Evolutionary conservation across 768 basidiomycete species (phyloP).

Genomic region (Daedaleopsis sinensis): DNA sequence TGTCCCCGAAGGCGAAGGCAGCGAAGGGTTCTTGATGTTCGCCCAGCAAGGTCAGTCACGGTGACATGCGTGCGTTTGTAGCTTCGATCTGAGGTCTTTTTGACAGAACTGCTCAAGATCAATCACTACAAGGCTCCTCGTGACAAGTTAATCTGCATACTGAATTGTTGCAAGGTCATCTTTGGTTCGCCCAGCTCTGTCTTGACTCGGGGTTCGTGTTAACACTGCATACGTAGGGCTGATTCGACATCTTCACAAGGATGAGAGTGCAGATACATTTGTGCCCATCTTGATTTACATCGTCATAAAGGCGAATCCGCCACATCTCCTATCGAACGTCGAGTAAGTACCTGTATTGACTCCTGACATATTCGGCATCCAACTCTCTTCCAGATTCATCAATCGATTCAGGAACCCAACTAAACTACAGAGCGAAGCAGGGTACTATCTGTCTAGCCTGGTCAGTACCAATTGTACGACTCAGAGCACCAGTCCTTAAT

Average conservation of each 20-base stretch:
- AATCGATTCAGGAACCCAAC: constrained; percentile 89
- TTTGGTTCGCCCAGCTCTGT: constrained; percentile 67
- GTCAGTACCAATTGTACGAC: constrained; percentile 46
- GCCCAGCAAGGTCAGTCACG: constrained; percentile 74
- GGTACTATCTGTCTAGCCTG: constrained; percentile 95
- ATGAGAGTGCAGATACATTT: constrained; percentile 93
- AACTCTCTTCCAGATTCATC: constrained; percentile 71
- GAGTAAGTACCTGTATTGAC: constrained; percentile 58
- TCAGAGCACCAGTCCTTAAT: background rate
- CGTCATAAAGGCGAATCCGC: constrained; percentile 92
- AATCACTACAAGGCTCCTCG: constrained; percentile 99
- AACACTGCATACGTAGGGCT: constrained; percentile 55
- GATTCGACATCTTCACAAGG: constrained; percentile 82
- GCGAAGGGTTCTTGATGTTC: constrained; percentile 84
- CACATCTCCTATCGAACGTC: constrained; percentile 91
- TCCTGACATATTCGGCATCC: background rate
- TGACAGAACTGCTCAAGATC: constrained; percentile 86
- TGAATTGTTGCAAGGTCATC: constrained; percentile 99
- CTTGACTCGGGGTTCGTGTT: constrained; percentile 11
- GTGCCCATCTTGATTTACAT: constrained; percentile 94
- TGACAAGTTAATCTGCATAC: constrained; percentile 95
- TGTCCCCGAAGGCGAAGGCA: constrained; percentile 75
- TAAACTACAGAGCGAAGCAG: constrained; percentile 93
- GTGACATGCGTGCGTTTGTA: background rate
- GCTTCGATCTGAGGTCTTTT: background rate